Percentiles rank a stretch among this genome's conserved stretches.
phyloP scores from a whole-genome alignment of 371 early-diverging fungal genomes.

The Apophysomyces sp. region DNA sequence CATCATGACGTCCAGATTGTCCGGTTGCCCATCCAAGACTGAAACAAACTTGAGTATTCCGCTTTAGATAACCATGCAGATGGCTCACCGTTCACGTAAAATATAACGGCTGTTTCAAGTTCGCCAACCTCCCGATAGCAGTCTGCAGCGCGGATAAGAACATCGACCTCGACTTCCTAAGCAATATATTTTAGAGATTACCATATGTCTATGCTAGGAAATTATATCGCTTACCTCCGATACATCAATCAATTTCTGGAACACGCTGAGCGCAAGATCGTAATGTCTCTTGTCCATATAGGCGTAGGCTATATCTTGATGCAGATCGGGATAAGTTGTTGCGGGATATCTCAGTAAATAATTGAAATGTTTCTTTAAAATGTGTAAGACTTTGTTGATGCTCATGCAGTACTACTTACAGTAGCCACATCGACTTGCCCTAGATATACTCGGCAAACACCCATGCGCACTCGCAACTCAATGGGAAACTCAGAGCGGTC shows the following conservation, averaged over 20 bases:
- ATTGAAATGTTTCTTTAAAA: constrained; percentile 64
- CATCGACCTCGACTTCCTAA: constrained; percentile 47
- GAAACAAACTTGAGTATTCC: neutral
- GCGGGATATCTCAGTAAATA: constrained; percentile 55
- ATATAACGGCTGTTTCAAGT: constrained; percentile 61
- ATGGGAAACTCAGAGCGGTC: constrained; percentile 62
- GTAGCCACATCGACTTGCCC: constrained; percentile 68
- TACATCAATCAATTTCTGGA: constrained; percentile 55
- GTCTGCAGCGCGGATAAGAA: constrained; percentile 60
- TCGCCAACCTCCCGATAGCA: constrained; percentile 74
- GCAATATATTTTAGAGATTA: neutral
- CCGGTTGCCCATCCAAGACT: constrained; percentile 55
- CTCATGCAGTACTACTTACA: too few species aligned
- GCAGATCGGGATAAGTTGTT: constrained; percentile 73
- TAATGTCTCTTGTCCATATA: constrained; percentile 70
- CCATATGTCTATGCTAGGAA: neutral
- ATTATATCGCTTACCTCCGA: constrained; percentile 45
- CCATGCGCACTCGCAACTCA: constrained; percentile 84
- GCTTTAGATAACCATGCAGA: neutral
- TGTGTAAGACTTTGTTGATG: too few species aligned
- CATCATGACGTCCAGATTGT: constrained; percentile 74
- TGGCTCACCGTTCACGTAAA: constrained; percentile 45
- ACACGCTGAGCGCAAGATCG: constrained; percentile 65
- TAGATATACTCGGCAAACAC: constrained; percentile 75
- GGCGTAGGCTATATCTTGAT: constrained; percentile 80